Conservation (phyloP, 2,329 filamentous ascomycete genomes). For the Monosporascus sp. region DNA sequence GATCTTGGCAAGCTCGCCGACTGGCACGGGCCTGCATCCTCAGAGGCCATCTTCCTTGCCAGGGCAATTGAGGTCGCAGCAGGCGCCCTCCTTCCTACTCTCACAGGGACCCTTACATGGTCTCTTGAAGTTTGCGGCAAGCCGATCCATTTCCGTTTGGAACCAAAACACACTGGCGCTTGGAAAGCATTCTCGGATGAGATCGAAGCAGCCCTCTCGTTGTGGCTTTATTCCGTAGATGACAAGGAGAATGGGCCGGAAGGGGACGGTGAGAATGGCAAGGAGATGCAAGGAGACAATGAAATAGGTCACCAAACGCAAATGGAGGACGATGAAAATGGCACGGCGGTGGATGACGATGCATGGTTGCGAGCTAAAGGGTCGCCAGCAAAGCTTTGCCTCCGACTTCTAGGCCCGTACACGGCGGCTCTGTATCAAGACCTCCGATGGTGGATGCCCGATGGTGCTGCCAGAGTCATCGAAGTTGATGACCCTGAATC, state of each 20-base stretch:
- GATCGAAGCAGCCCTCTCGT: conserved; percentile 24
- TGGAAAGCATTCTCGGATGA: conserved; percentile 18
- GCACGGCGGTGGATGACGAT: too few relatives aligned
- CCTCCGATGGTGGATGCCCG: conserved; percentile 1
- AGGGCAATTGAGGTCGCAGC: conserved; percentile 16
- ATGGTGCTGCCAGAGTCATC: conserved; percentile 6
- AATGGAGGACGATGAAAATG: conserved; percentile 10
- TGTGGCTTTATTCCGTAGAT: conserved; percentile 24
- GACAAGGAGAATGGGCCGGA: not conserved
- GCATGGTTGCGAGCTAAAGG: too few relatives aligned
- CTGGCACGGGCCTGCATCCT: conserved; percentile 15
- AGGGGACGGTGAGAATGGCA: conserved; percentile 2
- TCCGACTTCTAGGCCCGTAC: conserved; percentile 8
- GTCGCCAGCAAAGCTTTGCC: not conserved
- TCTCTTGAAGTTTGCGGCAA: not conserved
- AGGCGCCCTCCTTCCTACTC: conserved; percentile 8
- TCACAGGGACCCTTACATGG: not conserved
- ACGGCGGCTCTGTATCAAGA: conserved; percentile 4
- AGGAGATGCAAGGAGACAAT: too few relatives aligned
- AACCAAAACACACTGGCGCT: not conserved
- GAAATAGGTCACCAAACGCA: conserved; percentile 1
- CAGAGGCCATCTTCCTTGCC: conserved; percentile 7
- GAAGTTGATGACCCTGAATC: conserved; percentile 1
- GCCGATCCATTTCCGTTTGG: not conserved
- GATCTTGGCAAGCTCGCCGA: conserved; percentile 14